Base-by-base conservation (phyloP, 2,329 filamentous ascomycete species). In the Hawksworthiomyces lignivorus region DNA sequence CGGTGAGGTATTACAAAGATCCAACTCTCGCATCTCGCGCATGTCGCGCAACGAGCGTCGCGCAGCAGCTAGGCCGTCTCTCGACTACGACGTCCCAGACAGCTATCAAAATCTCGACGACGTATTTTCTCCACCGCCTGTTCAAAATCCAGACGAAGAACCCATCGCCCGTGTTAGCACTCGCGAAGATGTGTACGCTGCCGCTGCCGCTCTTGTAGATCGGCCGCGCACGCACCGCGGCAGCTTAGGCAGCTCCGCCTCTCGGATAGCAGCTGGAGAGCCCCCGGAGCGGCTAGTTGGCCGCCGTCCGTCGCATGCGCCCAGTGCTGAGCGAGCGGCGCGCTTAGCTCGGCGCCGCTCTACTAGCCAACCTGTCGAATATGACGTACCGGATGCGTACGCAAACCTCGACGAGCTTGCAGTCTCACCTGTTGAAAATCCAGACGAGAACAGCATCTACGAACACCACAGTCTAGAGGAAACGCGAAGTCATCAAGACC, bases 381-480 rank as follows among this genome's bases (percentile, higher is more conserved):
- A 69, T 45, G 54, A 64, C 49, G 48, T 58, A 1, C 64, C 65
- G 3, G 58, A 60, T 28, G 52, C 50, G 4, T 71, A 68, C 45
- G 58, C 50, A 31, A 66, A 69, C 46, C 54, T 72, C 19, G 60
- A 65, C 44, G 72, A 73, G 50, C 46, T 65, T 5, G 54, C 56
- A 1, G 57, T 67, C 12, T 57, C 64, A 26, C 68, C 69, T 3
- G 59, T 73, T 3, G 60, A 70, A 43, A 68, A 68, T 48, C 62
- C 54, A 18, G 57, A 59, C 31, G 62, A 66, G 45, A 58, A 48
- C 38, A 50, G 47, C 18, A 47, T 57, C 34, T 67, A 62, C 50
- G 56, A 47, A 18, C 60, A 62, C 54, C 58, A 56, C 39, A 65
- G 57, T 18, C 58, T 68, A 22, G 68, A 73, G 45, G 56, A 65